A percentile compares a stretch with the other conserved stretches of the same genome.
These are phyloP conservation scores for Entrophospora sp. DNA, from an alignment of 192 early-diverging fungal species.

Conservation along the genomic window DNA sequence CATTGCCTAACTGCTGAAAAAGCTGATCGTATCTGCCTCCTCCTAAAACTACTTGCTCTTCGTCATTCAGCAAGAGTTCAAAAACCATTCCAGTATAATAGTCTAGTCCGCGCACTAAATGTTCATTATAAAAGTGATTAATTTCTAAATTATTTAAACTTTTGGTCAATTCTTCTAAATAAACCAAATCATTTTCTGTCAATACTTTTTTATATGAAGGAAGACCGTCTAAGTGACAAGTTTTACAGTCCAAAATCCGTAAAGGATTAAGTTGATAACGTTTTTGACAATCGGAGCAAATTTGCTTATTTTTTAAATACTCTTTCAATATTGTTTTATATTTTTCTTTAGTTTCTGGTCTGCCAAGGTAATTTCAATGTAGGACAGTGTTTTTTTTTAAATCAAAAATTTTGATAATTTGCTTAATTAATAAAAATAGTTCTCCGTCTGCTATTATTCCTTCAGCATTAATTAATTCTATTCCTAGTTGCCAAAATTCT, in stretches of 20 bases:
- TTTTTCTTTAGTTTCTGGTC: neutral
- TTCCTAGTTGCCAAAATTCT: conserved; percentile 1
- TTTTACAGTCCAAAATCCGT: neutral
- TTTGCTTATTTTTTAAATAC: neutral
- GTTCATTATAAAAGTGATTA: neutral
- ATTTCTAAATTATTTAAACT: conserved; percentile 5
- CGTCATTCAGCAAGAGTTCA: neutral
- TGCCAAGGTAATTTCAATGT: neutral
- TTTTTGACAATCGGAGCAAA: neutral
- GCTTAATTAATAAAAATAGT: neutral
- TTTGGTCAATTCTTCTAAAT: neutral
- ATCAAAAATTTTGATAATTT: neutral
- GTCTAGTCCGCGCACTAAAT: conserved; percentile 7
- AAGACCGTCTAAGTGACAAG: neutral
- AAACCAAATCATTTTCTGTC: neutral
- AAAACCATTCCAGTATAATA: conserved; percentile 8
- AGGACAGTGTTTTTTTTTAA: conserved; percentile 5
- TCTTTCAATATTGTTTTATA: neutral
- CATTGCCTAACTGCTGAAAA: neutral
- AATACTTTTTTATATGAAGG: neutral
- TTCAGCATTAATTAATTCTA: neutral
- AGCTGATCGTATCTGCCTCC: neutral
- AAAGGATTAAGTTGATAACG: neutral
- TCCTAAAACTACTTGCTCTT: neutral
- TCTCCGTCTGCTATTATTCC: conserved; percentile 1